Conservation (phyloP, 805 yeast genomes). For the Hanseniaspora mollemarum region DNA sequence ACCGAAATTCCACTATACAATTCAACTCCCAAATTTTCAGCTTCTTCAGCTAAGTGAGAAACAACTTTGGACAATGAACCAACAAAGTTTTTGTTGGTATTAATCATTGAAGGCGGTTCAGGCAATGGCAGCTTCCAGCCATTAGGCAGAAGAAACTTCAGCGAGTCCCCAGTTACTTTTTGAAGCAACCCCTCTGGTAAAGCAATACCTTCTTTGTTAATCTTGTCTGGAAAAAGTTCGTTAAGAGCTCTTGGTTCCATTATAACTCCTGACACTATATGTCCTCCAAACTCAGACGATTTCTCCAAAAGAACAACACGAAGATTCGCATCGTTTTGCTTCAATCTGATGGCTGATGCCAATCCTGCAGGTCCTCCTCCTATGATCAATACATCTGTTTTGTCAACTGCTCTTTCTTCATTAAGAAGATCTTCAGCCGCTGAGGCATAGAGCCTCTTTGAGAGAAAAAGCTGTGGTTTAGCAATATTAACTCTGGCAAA, state of each 20-base stretch:
- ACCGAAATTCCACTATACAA: conserved; percentile 85
- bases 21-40: conserved; percentile 90
- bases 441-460: not conserved
- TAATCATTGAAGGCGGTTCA: conserved; percentile 84
- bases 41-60: conserved; percentile 70
- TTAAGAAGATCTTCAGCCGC: conserved; percentile 33
- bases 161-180: conserved; percentile 57
- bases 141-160: conserved; percentile 56
- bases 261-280: conserved; percentile 87
- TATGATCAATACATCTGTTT: conserved; percentile 87
- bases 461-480: not conserved
- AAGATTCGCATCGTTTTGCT: conserved; percentile 51
- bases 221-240: conserved; percentile 66
- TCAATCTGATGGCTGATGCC: conserved; percentile 80
- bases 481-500: too few relatives aligned
- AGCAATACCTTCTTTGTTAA: conserved; percentile 50
- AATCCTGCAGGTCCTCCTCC: conserved; percentile 98
- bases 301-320: conserved; percentile 86
- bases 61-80: conserved; percentile 74
- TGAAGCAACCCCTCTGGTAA: conserved; percentile 71
- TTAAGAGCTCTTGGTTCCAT: conserved; percentile 78
- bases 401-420: conserved; percentile 68
- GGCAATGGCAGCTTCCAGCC: conserved; percentile 55
- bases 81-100: conserved; percentile 70
- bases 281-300: conserved; percentile 86